Conservation (phyloP, 1,284 basidiomycete species). For the Ceratobasidium sp. region DNA sequence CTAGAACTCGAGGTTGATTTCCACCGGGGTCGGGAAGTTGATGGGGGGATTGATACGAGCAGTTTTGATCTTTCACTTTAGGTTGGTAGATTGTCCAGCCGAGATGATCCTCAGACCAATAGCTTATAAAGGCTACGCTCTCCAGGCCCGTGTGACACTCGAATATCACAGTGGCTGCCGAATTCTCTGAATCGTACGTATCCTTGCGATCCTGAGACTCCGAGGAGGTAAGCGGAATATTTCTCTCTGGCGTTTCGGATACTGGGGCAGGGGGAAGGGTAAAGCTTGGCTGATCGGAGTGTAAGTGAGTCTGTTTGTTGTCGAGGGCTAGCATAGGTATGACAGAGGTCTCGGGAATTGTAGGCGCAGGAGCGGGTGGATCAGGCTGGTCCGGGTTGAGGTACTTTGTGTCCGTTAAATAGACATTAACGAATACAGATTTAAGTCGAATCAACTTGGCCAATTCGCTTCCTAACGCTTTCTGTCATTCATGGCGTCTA, state of each 20-base stretch:
- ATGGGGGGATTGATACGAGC: background rate
- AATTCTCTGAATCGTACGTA: conserved; percentile 2
- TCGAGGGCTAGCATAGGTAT: background rate
- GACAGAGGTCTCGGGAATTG: background rate
- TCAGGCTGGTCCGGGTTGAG: background rate
- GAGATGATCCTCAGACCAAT: conserved; percentile 29
- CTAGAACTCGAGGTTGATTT: no score
- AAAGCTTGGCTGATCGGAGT: background rate
- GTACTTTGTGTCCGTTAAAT: conserved; percentile 36
- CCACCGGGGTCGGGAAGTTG: conserved; percentile 3
- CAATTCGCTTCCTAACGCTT: conserved; percentile 24
- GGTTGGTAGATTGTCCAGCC: conserved; percentile 9
- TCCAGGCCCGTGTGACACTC: conserved; percentile 10
- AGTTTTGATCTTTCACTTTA: background rate
- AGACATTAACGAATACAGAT: conserved; percentile 38
- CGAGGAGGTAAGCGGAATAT: background rate
- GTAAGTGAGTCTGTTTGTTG: background rate
- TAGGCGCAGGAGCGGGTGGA: background rate
- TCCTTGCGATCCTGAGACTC: background rate
- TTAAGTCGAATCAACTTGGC: conserved; percentile 3
- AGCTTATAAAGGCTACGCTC: conserved; percentile 17
- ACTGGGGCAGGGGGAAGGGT: background rate
- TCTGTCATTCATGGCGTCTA: conserved; percentile 1
- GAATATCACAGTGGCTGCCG: conserved; percentile 3
- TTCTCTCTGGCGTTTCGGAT: background rate